Base-by-base conservation (phyloP, 202 grass and related monocot genomes). In the Panicum virgatum region DNA sequence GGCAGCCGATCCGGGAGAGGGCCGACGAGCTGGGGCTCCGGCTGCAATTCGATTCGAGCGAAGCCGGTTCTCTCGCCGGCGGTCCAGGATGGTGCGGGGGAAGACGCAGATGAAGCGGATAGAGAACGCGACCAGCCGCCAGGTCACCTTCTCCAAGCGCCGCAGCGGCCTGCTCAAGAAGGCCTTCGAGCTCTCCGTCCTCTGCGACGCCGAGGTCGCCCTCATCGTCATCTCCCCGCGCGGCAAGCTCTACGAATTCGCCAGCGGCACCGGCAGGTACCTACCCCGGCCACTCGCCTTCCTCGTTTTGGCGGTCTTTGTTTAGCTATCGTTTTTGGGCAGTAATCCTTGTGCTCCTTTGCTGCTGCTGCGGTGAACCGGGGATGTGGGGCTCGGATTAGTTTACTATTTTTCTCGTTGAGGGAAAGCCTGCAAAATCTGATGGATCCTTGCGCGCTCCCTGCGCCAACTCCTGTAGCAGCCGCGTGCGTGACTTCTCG, bases 131-230 rank as follows among this genome's bases (percentile, higher is more conserved):
- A 86, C 92, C 12, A 91, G 84, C 72, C 83, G 94, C 29, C 92
- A 97, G 90, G 94, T 97, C 3, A 97, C 94, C 83, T 97, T 97
- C 78, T 92, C 92, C 68, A 97, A 97, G 86, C 89, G 94, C 70
- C 83, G 92, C 69, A 90, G 77, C 38, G 94, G 94, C 5, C 73
- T 97, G 64, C 86, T 94, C 32, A 97, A 97, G 86, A 97, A 97
- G 91, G 94, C 94, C 48, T 89, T 87, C 74, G 94, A 97, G 86
- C 94, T 97, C 69, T 87, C 92, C 80, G 81, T 94, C 45, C 89
- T 97, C 62, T 94, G 91, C 90, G 94, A 89, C 34, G 91, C 87
- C 71, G 91, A 97, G 89, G 88, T 97, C 57, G 88, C 86, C 1
- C 83, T 92, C 47, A 39, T 97, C 74, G 63, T 97, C 78, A 91